A percentile compares a stretch with the other conserved stretches of the same genome.
phyloP scores from a whole-genome alignment of 495 filamentous ascomycete species.

The Neurospora pannonica region DNA sequence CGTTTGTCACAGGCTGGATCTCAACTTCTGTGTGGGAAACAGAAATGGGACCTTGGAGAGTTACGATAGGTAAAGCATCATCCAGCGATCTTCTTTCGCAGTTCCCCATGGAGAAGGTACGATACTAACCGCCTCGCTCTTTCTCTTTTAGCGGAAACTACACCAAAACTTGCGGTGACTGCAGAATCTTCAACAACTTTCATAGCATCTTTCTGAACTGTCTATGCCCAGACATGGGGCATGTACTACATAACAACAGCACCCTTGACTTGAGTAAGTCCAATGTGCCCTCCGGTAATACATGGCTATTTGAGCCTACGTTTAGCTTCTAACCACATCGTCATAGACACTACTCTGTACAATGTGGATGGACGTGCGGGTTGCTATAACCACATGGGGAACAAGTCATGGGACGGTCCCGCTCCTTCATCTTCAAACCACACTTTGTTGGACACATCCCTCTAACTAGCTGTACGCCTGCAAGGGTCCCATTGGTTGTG shows the following conservation, averaged over 20 bases:
- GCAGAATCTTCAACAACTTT: conserved; percentile 1
- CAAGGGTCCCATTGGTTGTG: not conserved
- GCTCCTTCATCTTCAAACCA: not conserved
- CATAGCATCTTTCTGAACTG: conserved; percentile 8
- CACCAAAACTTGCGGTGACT: conserved; percentile 9
- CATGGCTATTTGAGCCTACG: not conserved
- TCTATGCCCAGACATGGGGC: not conserved
- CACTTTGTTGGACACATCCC: not conserved
- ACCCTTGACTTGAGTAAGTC: conserved; percentile 13
- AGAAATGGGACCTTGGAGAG: conserved; percentile 5
- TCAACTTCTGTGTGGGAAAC: conserved; percentile 15
- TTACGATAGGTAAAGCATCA: conserved; percentile 5
- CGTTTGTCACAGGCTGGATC: conserved; percentile 8
- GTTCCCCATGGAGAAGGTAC: not conserved
- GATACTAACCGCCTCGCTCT: not conserved
- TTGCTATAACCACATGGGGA: conserved; percentile 10
- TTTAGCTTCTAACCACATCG: not conserved
- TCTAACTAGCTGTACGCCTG: not conserved
- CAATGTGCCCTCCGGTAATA: not conserved
- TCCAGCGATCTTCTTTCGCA: not conserved
- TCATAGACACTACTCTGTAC: conserved; percentile 10
- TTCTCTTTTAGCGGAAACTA: conserved; percentile 7
- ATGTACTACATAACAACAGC: not conserved
- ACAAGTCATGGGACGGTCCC: conserved; percentile 6
- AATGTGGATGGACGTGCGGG: conserved; percentile 6